Base-by-base conservation (phyloP, 768 basidiomycete species). In the Ramaria rubella region DNA sequence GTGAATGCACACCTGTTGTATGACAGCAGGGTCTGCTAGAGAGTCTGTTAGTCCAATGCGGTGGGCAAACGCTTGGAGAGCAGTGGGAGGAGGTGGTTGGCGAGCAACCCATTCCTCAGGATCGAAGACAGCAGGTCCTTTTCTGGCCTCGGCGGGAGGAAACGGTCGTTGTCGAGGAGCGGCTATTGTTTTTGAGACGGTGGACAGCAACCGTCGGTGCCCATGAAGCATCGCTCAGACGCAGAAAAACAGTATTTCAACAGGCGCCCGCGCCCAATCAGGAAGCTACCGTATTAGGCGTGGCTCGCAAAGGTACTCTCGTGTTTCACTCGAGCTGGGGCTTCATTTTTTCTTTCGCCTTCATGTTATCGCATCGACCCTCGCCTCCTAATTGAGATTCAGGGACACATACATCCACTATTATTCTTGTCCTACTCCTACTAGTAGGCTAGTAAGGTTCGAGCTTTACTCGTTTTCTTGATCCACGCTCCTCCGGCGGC, bases 1-100 rank as follows among this genome's bases (percentile, higher is more conserved):
- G 67, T 91, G 90, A 2, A 90, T 93, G 75, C 88, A 90, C 19
- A 82, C 84, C 65, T 87, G 87, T 62, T 81, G 79, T 45, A 89
- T 71, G 19, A 78, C 63, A 42, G 85, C 81, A 5, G 80, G 65
- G 3, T 79, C 74, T 1, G 73, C 62, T 24, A 85, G 64, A n/a
- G 85, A 73, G 1, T 78, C 75, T 0, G 77, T 76, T 2, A 91
- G 81, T 31, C 89, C 87, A 65, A 88, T 79, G 60, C 90, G 78
- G 62, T 91, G 83, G 1, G 85, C 77, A 61, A 93, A 86, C 1
- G 90, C 87, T 45, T 80, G 73, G 62, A 93, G 77, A 4, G 89
- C 82, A 5, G 87, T 78, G 0, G 80, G 74, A 0, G 87, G 85
- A 1, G 87, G 82, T 0, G 87, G 85, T 65, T 90, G 88, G 24